Conservation (phyloP, 139 green algal genomes). For the Microglena sp. region DNA sequence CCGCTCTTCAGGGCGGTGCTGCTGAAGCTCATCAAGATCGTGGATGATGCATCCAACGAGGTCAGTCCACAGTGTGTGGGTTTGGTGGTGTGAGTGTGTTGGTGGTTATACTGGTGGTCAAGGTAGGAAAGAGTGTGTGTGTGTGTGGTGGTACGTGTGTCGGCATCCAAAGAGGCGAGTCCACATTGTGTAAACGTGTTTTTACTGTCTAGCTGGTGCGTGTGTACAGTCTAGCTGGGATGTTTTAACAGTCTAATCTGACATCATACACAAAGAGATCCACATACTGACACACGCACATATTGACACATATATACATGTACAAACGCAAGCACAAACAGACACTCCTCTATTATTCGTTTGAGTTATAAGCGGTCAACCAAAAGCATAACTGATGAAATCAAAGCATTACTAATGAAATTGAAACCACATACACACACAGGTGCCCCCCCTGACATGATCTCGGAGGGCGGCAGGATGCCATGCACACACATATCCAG, state of each 20-base stretch:
- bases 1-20: slow-evolving; percentile 62
- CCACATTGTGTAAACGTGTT: too few species aligned
- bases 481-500: slow-evolving; percentile 68
- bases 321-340: not conserved
- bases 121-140: too few species aligned
- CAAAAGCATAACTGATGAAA: too few species aligned
- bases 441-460: slow-evolving; percentile 35
- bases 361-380: too few species aligned
- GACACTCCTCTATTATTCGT: too few species aligned
- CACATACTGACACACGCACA: not conserved
- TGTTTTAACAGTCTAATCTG: not conserved
- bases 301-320: not conserved
- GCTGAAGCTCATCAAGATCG: slow-evolving; percentile 62
- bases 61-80: not conserved
- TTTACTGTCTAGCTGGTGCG: too few species aligned
- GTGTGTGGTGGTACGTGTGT: too few species aligned
- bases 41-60: too few species aligned
- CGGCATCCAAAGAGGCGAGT: too few species aligned
- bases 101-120: slow-evolving; percentile 5
- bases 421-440: slow-evolving; percentile 1
- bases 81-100: slow-evolving; percentile 2
- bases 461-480: slow-evolving; percentile 70
- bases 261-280: not conserved
- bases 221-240: too few species aligned
- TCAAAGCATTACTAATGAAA: too few species aligned